Base-by-base conservation (phyloP, 108 stramenopile genomes). In the Cyclotella distinguenda region DNA sequence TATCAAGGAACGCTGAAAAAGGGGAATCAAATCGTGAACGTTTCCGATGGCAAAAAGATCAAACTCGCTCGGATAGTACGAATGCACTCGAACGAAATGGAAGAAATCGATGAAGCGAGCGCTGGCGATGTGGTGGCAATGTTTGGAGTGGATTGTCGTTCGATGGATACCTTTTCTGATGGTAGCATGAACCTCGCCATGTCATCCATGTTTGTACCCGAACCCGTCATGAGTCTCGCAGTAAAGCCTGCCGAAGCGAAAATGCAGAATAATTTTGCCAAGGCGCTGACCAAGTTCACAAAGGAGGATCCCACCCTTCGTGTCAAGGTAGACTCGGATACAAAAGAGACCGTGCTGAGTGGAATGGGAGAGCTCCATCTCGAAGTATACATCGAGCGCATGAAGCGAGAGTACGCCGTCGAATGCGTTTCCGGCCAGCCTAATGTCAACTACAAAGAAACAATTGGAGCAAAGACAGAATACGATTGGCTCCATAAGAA, bases 361-460 rank as follows among this genome's bases (percentile, higher is more conserved):
- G 99, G 99, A n/a, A 99, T 99, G 99, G 99, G 99, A 34, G 99
- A 99, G 74, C 85, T 99, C 6, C 99, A 99, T 70, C 81, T 99
- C 30, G 99, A 99, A 70, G 93, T 99, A 4, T 99, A 99, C 83
- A 83, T 99, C 55, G 99, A 99, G 78, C 93, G 99, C 4, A 93
- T 99, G 92, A 91, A 80, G 55, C 87, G 98, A 28, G 99, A 99
- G 78, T 99, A 98, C 83, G 78, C 81, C 47, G 97, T 97, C 18
- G 97, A 98, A 36, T 82, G 80, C 44, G 59, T 90, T 10, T 88
- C 92, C 6, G 99, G 99, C 13, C 83, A 89, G 52, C 99, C 99
- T 0, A 91, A 87, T 60, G 99, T 99, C 16, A 99, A 96, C 71
- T 99, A 99, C 89, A 94, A 97, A 64, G 99, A 99, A 75, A 97